Base-by-base conservation (phyloP, 2,329 filamentous ascomycete species). In the Aspergillus clavatus region DNA sequence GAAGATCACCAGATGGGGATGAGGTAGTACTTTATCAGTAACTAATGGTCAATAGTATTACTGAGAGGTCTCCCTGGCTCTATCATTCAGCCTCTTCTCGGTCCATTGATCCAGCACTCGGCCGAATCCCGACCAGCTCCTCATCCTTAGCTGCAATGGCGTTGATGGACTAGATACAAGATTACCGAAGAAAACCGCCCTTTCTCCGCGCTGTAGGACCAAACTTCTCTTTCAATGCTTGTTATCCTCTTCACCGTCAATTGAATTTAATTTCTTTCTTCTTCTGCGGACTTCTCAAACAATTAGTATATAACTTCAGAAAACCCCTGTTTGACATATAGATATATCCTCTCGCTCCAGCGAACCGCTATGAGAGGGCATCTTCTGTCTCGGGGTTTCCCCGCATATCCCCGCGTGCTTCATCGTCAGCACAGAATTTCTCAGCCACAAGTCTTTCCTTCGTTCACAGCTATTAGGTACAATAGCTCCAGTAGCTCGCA, bases 381-480 rank as follows among this genome's bases (percentile, higher is more conserved):
- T 8, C 36, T 48, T 33, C 45, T 59, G 23, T 43, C 54, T 46
- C 55, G 58, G 50, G 56, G 51, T 7, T 55, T 57, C 51, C 53
- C 61, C 54, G 51, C 57, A 55, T 47, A 39, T 52, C 58, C 59
- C 50, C 55, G 55, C 54, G 50, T 47, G n/a, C 37, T 46, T 45
- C 44, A 51, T 46, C 53, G 54, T 40, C 54, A 54, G 19, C 56
- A 53, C 45, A 52, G 45, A 35, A 38, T 57, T 42, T 42, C 49
- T 10, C 47, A 42, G 19, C 40, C 36, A 18, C 46, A 46, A 6
- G 5, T 40, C 12, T 23, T 48, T 14, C 29, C 47, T 14, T 38
- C 49, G 23, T 26, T 39, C 27, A 40, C 40, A 38, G 27, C 45
- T 5, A 35, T 48, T 45, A 57, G 60, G 26, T 43, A 44, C 21